Conservation (phyloP, 805 yeast species). For the Candida wancherniae region DNA sequence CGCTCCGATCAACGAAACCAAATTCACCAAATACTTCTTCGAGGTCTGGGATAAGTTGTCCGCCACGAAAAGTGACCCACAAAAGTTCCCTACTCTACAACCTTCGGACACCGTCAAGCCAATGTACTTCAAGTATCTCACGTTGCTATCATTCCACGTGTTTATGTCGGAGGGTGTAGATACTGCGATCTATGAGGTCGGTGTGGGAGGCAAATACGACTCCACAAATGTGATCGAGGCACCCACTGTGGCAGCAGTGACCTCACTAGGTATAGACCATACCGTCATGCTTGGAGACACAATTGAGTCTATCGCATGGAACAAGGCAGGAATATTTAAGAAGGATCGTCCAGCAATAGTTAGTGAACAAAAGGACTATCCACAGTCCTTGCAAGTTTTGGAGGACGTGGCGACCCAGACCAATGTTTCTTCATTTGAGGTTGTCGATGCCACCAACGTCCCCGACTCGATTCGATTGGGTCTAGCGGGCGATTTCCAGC, state of each 20-base stretch:
- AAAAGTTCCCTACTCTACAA: slow-evolving; percentile 56
- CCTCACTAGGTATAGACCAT: slow-evolving; percentile 90
- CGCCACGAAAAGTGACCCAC: slow-evolving; percentile 48
- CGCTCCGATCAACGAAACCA: slow-evolving; percentile 67
- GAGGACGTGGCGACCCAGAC: slow-evolving; percentile 66
- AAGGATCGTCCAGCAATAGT: slow-evolving; percentile 61
- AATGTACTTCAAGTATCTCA: slow-evolving; percentile 86
- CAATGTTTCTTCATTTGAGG: slow-evolving; percentile 37
- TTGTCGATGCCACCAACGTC: slow-evolving; percentile 46
- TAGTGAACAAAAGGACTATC: slow-evolving; percentile 47
- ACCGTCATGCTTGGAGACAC: slow-evolving; percentile 82
- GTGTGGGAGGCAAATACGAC: slow-evolving; percentile 97
- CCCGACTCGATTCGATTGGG: slow-evolving; percentile 52
- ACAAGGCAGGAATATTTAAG: slow-evolving; percentile 92
- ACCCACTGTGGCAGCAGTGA: slow-evolving; percentile 83
- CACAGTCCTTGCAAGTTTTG: slow-evolving; percentile 52
- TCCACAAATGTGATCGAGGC: slow-evolving; percentile 82
- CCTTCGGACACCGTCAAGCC: slow-evolving; percentile 76
- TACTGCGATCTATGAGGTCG: slow-evolving; percentile 94
- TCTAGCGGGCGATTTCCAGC: slow-evolving; percentile 80
- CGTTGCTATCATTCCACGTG: slow-evolving; percentile 85
- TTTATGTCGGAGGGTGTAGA: slow-evolving; percentile 86
- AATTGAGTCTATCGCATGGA: slow-evolving; percentile 88
- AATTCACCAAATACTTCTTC: slow-evolving; percentile 84
- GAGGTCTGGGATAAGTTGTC: slow-evolving; percentile 88